phyloP scores from a whole-genome alignment of 2,329 filamentous ascomycete genomes.

The Fusarium begoniae region DNA sequence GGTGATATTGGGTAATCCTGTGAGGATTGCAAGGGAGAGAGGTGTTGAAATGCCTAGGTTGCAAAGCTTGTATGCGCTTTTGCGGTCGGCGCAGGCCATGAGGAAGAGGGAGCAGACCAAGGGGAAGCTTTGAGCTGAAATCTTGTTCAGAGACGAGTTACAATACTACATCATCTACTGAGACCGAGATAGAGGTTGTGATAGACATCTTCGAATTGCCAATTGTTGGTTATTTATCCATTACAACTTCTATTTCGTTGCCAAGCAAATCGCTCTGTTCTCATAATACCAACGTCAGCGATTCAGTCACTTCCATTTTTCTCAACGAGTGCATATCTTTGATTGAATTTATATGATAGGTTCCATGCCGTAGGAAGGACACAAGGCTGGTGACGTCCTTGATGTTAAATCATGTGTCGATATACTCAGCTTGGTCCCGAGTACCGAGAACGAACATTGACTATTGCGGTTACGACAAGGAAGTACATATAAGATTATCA shows the following conservation, averaged over 20 bases:
- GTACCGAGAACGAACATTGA: background rate
- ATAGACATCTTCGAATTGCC: background rate
- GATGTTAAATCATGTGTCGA: background rate
- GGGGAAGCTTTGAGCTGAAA: conserved; percentile 15
- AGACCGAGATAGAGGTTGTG: background rate
- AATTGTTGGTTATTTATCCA: background rate
- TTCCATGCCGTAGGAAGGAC: background rate
- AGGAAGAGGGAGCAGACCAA: conserved; percentile 56
- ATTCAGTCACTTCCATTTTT: background rate
- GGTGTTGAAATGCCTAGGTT: conserved; percentile 73
- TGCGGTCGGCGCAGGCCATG: conserved; percentile 68
- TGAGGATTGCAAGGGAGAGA: conserved; percentile 68
- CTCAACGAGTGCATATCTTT: background rate
- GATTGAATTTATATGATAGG: background rate
- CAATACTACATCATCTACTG: background rate
- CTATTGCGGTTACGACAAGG: background rate
- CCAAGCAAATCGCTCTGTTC: background rate
- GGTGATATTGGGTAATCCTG: conserved; percentile 76
- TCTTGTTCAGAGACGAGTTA: background rate
- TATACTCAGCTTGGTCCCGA: background rate
- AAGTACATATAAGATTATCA: background rate
- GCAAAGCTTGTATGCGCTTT: conserved; percentile 72
- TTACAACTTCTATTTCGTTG: background rate
- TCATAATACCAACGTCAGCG: background rate
- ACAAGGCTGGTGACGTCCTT: background rate